Conservation (phyloP, 192 early-diverging fungal genomes). For the Coemansia sp. region DNA sequence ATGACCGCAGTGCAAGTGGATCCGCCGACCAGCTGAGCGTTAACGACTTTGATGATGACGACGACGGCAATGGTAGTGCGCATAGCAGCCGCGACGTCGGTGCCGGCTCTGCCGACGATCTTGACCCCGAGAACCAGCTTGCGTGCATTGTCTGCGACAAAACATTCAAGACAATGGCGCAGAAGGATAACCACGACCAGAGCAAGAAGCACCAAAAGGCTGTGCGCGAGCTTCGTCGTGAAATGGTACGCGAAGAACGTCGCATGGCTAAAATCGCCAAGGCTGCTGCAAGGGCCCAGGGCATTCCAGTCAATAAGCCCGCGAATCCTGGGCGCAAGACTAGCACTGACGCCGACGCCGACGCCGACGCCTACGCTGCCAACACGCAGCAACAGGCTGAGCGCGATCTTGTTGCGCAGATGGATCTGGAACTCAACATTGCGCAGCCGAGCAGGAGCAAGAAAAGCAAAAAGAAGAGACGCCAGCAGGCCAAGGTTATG, state of each 20-base stretch:
- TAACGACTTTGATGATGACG: not conserved
- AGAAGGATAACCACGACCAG: slow-evolving; percentile 83
- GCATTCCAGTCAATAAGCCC: not conserved
- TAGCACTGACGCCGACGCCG: slow-evolving; percentile 11
- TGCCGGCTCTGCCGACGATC: slow-evolving; percentile 33
- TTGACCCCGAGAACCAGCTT: slow-evolving; percentile 64
- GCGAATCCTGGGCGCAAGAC: not conserved
- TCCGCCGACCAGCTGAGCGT: too few species aligned
- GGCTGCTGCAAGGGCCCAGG: slow-evolving; percentile 6
- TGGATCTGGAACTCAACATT: slow-evolving; percentile 47
- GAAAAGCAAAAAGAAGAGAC: slow-evolving; percentile 54
- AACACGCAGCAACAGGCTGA: not conserved
- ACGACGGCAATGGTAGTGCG: slow-evolving; percentile 4
- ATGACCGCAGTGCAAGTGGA: not conserved
- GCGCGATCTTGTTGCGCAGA: slow-evolving; percentile 44
- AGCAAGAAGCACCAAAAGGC: slow-evolving; percentile 86
- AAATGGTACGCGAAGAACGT: slow-evolving; percentile 75
- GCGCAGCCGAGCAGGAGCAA: slow-evolving; percentile 45
- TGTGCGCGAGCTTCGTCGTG: slow-evolving; percentile 69
- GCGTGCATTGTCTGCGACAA: slow-evolving; percentile 90
- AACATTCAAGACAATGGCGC: slow-evolving; percentile 75
- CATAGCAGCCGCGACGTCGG: slow-evolving; percentile 14
- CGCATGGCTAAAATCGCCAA: slow-evolving; percentile 25
- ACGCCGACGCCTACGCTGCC: slow-evolving; percentile 11
- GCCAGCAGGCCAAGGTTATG: slow-evolving; percentile 5